Conservation (phyloP, 169 alveolate genomes). For the Cryptosporidium viatorum region DNA sequence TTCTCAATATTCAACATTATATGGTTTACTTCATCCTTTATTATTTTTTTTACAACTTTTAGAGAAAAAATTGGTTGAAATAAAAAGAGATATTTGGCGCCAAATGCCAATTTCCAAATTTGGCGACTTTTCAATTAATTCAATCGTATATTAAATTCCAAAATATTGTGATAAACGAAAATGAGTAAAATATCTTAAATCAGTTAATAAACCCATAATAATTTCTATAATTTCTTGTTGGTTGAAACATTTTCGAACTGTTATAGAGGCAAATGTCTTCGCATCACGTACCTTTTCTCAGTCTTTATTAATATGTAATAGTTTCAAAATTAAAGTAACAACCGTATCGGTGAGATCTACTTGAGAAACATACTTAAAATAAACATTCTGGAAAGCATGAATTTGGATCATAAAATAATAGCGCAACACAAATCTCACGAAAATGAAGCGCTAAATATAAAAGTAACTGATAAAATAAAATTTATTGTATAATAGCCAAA, state of each 20-base stretch:
- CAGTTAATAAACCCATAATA: not conserved
- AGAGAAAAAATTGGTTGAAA: not conserved
- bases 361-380: not conserved
- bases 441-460: conserved; percentile 20
- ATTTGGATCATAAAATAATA: conserved; percentile 27
- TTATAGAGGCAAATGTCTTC: too few species aligned
- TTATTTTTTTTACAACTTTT: too few species aligned
- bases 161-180: too few species aligned
- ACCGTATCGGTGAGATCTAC: not conserved
- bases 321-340: not conserved
- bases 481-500: not conserved
- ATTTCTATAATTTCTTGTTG: not conserved
- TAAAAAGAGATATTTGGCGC: not conserved
- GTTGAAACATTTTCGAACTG: not conserved
- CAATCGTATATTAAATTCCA: not conserved
- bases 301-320: too few species aligned
- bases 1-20: not conserved
- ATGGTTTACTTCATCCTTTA: not conserved
- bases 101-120: not conserved
- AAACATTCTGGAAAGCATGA: not conserved
- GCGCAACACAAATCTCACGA: conserved; percentile 6
- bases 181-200: too few species aligned
- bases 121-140: not conserved
- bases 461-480: not conserved
- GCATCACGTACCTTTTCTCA: not conserved